Evolutionary conservation across 805 yeast genomes (phyloP).

Genomic region (Metschnikowia anglica): DNA sequence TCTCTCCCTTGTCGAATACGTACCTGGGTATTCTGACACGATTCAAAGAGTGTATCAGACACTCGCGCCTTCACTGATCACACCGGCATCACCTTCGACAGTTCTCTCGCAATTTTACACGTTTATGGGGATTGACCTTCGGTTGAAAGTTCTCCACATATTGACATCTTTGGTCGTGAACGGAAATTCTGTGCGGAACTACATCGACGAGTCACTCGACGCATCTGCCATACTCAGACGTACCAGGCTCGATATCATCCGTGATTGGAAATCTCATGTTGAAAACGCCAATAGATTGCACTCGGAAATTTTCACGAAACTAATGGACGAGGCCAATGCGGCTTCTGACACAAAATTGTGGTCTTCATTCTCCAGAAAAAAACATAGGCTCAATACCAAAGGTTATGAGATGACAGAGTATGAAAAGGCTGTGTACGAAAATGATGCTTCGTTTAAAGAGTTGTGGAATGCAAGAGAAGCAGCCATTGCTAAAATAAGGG

Average conservation of each 20-base stretch:
- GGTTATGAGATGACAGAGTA: conserved; percentile 43
- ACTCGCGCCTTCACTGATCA: conserved; percentile 54
- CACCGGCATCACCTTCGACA: conserved; percentile 48
- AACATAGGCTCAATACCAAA: conserved; percentile 27
- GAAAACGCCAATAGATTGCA: conserved; percentile 50
- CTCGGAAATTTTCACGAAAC: conserved; percentile 22
- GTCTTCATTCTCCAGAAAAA: conserved; percentile 21
- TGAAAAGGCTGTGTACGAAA: conserved; percentile 39
- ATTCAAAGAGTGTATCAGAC: conserved; percentile 51
- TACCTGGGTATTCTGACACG: conserved; percentile 51
- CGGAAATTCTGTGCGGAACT: conserved; percentile 56
- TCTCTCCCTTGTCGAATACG: conserved; percentile 56
- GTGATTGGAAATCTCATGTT: conserved; percentile 53
- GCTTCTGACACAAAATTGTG: conserved; percentile 12
- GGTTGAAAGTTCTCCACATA: conserved; percentile 58
- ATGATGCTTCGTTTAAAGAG: conserved; percentile 43
- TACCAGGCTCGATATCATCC: conserved; percentile 60
- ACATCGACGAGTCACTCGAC: conserved; percentile 69
- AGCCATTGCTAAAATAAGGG: conserved; percentile 41
- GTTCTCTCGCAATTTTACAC: conserved; percentile 56
- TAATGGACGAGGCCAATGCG: conserved; percentile 17
- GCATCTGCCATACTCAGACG: conserved; percentile 61
- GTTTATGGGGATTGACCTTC: conserved; percentile 50
- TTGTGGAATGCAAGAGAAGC: conserved; percentile 48
- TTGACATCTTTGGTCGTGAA: conserved; percentile 61